A percentile compares a stretch with the other conserved stretches of the same genome.
Evolutionary conservation across 2,329 filamentous ascomycete genomes (phyloP).

Genomic region (Verticillium tricorpus): DNA sequence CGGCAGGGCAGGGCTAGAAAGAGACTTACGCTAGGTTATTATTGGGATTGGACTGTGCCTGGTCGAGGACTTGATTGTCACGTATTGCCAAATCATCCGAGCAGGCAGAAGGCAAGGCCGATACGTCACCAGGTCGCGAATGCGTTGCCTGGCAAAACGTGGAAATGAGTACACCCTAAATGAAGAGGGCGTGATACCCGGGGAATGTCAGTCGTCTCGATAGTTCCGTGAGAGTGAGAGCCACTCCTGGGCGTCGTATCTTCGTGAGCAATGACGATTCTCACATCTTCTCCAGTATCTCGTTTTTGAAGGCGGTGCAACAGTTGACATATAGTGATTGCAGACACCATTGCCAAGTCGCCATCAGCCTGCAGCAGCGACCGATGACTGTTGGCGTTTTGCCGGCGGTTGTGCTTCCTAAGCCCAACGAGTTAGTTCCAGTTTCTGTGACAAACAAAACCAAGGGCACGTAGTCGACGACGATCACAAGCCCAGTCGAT

Average conservation of each 20-base stretch:
- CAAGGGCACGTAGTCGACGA: neutral
- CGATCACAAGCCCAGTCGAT: too few species aligned
- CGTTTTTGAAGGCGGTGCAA: neutral
- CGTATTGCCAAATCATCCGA: neutral
- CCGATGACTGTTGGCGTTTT: slow-evolving; percentile 36
- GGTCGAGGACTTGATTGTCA: neutral
- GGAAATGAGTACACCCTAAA: neutral
- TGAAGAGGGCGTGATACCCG: neutral
- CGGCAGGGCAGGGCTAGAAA: neutral
- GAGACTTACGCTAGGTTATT: neutral
- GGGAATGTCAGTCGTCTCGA: neutral
- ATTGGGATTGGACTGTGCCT: neutral
- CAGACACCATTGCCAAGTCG: neutral
- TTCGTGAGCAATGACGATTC: neutral
- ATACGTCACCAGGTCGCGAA: neutral
- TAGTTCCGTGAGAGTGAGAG: neutral
- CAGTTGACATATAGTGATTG: neutral
- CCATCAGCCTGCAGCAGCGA: slow-evolving; percentile 32
- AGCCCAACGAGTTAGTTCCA: neutral
- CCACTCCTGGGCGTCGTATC: neutral
- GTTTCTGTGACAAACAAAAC: neutral
- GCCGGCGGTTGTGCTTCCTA: slow-evolving; percentile 34
- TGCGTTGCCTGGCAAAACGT: neutral
- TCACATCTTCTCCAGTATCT: neutral
- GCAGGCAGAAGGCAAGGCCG: neutral